Conservation (phyloP, 441 rosid species). For the Omphalea diandra region DNA sequence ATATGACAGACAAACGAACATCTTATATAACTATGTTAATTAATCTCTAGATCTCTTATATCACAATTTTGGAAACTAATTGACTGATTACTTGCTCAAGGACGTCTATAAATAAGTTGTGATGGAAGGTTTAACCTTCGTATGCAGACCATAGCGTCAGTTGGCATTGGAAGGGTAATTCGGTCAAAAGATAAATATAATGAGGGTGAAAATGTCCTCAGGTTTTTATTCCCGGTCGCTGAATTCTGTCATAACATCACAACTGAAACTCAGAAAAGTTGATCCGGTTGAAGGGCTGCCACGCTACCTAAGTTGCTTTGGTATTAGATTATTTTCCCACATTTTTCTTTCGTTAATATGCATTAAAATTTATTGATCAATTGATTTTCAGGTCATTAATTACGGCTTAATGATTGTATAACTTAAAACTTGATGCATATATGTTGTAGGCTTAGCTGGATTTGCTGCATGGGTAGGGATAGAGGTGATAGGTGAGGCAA, state of each 20-base stretch:
- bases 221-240: constrained; percentile 27
- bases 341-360: too few species aligned
- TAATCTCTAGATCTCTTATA: too few species aligned
- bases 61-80: too few species aligned
- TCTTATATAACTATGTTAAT: too few species aligned
- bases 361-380: too few species aligned
- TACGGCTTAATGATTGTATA: too few species aligned
- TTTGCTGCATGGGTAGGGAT: constrained; percentile 55
- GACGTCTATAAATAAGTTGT: too few species aligned
- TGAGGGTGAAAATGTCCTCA: constrained; percentile 30
- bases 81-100: too few species aligned
- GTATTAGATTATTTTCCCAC: constrained; percentile 10
- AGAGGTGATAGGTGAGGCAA: constrained; percentile 37
- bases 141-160: constrained; percentile 29
- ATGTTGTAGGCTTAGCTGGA: constrained; percentile 36
- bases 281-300: constrained; percentile 27
- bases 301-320: constrained; percentile 37
- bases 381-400: neutral
- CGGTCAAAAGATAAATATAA: constrained; percentile 27
- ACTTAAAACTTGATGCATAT: too few species aligned
- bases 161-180: constrained; percentile 40
- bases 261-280: constrained; percentile 20
- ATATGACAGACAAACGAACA: too few species aligned
- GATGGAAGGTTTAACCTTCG: too few species aligned
- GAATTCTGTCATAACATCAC: constrained; percentile 34